Evolutionary conservation across 129 eudicot species (phyloP).

Genomic region (Lactuca saligna): DNA sequence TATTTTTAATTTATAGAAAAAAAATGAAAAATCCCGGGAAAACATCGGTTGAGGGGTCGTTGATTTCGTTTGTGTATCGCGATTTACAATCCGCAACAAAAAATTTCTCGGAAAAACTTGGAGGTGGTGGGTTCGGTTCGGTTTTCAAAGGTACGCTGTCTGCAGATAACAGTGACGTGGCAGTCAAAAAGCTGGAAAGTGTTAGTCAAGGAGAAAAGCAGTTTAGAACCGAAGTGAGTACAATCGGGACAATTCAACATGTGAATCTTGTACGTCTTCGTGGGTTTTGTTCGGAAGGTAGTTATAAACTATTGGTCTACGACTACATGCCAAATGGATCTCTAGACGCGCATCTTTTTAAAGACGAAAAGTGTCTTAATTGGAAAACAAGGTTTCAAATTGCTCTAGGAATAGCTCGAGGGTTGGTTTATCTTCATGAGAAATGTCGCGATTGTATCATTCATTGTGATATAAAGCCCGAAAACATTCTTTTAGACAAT

Average conservation of each 20-base stretch:
- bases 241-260: conserved; percentile 77
- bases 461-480: conserved; percentile 86
- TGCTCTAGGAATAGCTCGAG: conserved; percentile 65
- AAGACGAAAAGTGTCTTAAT: conserved; percentile 18
- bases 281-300: conserved; percentile 65
- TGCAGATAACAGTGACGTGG: conserved; percentile 49
- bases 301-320: conserved; percentile 52
- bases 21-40: conserved; percentile 15
- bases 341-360: conserved; percentile 53
- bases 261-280: conserved; percentile 72
- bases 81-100: conserved; percentile 49
- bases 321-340: conserved; percentile 74
- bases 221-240: conserved; percentile 70
- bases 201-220: conserved; percentile 69
- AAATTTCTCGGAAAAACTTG: conserved; percentile 50
- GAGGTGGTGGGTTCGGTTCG: conserved; percentile 73
- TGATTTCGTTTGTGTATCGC: conserved; percentile 41
- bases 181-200: conserved; percentile 71
- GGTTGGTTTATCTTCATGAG: conserved; percentile 69
- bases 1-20: conserved; percentile 26
- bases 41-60: conserved; percentile 51
- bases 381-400: conserved; percentile 69
- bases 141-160: conserved; percentile 55
- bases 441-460: conserved; percentile 72
- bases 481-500: conserved; percentile 59